Base-by-base conservation (phyloP, 2,329 filamentous ascomycete species). In the Pleurostoma richardsiae region DNA sequence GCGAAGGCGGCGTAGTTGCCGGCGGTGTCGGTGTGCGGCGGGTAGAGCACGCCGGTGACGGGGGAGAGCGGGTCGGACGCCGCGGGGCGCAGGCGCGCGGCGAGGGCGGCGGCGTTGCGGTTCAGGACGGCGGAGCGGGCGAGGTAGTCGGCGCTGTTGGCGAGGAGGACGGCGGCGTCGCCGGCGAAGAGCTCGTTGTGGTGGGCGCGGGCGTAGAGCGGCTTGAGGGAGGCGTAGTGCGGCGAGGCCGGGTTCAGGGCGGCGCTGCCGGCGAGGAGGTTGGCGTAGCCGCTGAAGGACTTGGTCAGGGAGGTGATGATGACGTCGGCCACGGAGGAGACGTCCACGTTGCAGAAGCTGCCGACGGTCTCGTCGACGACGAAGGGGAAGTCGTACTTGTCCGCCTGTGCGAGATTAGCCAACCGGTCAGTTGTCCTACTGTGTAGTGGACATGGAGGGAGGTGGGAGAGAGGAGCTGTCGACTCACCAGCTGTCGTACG, bases 261-360 rank as follows among this genome's bases (percentile, higher is more conserved):
- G 19, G 69, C 54, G 43, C 70, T 72, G n/a, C 73, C 79, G 31
- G 65, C 77, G 65, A 82, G 73, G 42, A 76, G 72, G 53, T 83
- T 70, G 27, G 76, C 69, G 49, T 72, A 72, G 11, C 80, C 80
- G 49, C 65, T 78, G 55, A 84, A 82, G 2, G 70, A 69, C 59
- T 83, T 83, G n/a, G 77, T 82, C 11, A 82, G 64, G 28, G 71
- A 76, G 0, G 73, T 73, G 11, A 77, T 52, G 30, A 83, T 50
- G 0, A 79, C 57, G 52, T 83, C 77, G 2, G 72, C 70, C 0
- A 67, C 61, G 4, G 60, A 52, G 4, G 79, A 57, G 31, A 83
- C 58, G 55, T 82, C 74, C 48, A 78, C 57, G 54, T 76, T 78
- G 54, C 60, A 68, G 46, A 73, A 73, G 29, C 66, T 67, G n/a